phyloP scores from a whole-genome alignment of 2,329 filamentous ascomycete species.

The Cladosporium velox region DNA sequence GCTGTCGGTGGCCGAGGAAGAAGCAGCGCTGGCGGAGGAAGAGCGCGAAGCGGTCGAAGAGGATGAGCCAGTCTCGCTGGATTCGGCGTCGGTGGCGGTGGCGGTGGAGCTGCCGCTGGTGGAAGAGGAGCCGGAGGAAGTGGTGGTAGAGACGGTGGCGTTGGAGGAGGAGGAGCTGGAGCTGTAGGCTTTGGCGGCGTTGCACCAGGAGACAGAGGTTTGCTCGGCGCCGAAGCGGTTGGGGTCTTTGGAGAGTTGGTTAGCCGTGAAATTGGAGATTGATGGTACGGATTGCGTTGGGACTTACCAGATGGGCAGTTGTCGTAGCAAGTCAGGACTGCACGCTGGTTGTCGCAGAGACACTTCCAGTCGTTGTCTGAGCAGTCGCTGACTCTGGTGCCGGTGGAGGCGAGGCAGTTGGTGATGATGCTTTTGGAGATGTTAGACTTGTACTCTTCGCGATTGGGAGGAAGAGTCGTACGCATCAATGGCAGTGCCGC shows the following conservation, averaged over 20 bases:
- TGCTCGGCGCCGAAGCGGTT: conserved; percentile 39
- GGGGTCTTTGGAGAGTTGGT: conserved; percentile 36
- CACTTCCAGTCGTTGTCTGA: conserved; percentile 55
- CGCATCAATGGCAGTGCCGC: conserved; percentile 41
- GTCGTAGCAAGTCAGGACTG: conserved; percentile 56
- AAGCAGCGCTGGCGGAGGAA: conserved; percentile 19
- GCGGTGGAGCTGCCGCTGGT: conserved; percentile 2
- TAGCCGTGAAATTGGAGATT: neutral
- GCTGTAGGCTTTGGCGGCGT: conserved; percentile 37
- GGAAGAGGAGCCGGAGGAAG: neutral
- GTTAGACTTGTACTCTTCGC: conserved; percentile 12
- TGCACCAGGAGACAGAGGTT: conserved; percentile 39
- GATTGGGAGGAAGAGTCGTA: conserved; percentile 28
- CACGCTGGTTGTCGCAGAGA: conserved; percentile 57
- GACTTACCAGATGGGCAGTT: conserved; percentile 54
- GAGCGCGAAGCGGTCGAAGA: neutral
- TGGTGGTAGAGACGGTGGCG: conserved; percentile 9
- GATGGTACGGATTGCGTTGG: conserved; percentile 24
- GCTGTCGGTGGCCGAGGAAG: conserved; percentile 18
- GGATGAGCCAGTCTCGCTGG: conserved; percentile 10
- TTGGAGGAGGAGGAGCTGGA: conserved; percentile 1
- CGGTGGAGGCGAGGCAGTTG: conserved; percentile 47
- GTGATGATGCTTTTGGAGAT: conserved; percentile 50
- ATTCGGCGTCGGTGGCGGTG: conserved; percentile 19
- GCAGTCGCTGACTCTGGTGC: conserved; percentile 48